These are phyloP conservation scores for Beta macrorhiza DNA, from an alignment of 179 eudicot species.

Conservation along the genomic window DNA sequence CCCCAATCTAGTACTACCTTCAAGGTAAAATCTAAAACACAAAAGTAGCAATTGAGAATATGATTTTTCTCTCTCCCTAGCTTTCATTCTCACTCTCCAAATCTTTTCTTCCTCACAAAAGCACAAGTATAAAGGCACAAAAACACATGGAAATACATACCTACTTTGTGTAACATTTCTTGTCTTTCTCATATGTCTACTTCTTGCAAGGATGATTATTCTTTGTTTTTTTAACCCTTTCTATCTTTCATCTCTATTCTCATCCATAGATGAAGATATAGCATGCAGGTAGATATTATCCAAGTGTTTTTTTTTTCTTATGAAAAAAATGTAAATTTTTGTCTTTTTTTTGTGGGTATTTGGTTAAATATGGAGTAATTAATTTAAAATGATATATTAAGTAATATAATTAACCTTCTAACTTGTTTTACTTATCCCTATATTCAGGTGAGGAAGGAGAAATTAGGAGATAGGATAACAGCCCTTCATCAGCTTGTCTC, in stretches of 20 bases:
- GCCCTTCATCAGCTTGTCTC: slow-evolving; percentile 94
- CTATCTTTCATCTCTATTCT: slow-evolving; percentile 17
- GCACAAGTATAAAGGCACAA: slow-evolving; percentile 37
- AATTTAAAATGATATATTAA: neutral
- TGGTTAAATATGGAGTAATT: too few relatives aligned
- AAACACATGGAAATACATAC: slow-evolving; percentile 34
- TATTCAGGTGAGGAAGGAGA: slow-evolving; percentile 86
- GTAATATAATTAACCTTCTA: neutral
- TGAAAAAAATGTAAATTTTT: neutral
- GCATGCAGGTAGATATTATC: neutral
- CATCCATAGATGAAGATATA: slow-evolving; percentile 29
- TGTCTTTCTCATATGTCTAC: slow-evolving; percentile 73
- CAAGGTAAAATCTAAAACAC: slow-evolving; percentile 49
- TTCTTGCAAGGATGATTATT: slow-evolving; percentile 38
- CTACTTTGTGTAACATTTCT: slow-evolving; percentile 45
- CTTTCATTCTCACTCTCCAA: slow-evolving; percentile 10
- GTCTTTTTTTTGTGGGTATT: neutral
- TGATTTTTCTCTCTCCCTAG: neutral
- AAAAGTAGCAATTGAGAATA: neutral
- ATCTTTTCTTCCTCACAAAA: slow-evolving; percentile 22
- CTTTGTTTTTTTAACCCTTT: slow-evolving; percentile 31
- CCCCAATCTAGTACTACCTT: slow-evolving; percentile 48
- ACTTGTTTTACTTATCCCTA: neutral
- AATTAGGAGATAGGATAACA: slow-evolving; percentile 83
- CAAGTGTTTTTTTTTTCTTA: neutral